Percentiles rank a stretch among this genome's conserved stretches.
Conservation (phyloP, 768 basidiomycete genomes). For the Sporobolomyces pararoseus region DNA sequence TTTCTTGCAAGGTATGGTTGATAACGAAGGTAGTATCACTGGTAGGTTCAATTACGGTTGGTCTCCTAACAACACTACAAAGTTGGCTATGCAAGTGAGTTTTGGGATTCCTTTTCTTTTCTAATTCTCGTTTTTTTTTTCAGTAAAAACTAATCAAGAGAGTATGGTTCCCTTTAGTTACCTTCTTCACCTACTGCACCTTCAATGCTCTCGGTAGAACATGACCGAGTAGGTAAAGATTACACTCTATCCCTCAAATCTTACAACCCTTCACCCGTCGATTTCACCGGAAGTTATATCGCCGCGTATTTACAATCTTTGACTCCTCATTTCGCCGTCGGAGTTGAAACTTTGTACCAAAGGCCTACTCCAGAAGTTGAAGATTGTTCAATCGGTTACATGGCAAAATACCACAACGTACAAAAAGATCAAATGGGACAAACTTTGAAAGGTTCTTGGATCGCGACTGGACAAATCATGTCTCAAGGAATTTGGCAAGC, state of each 20-base stretch:
- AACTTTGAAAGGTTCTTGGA: constrained; percentile 38
- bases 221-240: constrained; percentile 85
- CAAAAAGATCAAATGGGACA: constrained; percentile 35
- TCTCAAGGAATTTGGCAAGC: constrained; percentile 68
- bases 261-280: constrained; percentile 82
- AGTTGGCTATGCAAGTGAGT: constrained; percentile 79
- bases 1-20: constrained; percentile 87
- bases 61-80: constrained; percentile 70
- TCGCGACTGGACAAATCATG: constrained; percentile 50
- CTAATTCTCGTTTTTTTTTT: not conserved
- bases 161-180: constrained; percentile 55
- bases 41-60: constrained; percentile 86
- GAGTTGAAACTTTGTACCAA: constrained; percentile 79
- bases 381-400: constrained; percentile 60
- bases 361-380: constrained; percentile 59
- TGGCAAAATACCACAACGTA: constrained; percentile 65
- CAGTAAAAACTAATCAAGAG: not conserved
- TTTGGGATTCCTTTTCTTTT: constrained; percentile 24
- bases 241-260: constrained; percentile 80
- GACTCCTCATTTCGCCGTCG: constrained; percentile 81
- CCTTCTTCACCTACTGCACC: constrained; percentile 66
- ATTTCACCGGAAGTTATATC: constrained; percentile 85
- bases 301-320: constrained; percentile 89
- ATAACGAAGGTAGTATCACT: constrained; percentile 86
- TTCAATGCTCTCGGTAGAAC: constrained; percentile 89